Evolutionary conservation across 805 yeast genomes (phyloP).

Genomic region (Yarrowia sp.): DNA sequence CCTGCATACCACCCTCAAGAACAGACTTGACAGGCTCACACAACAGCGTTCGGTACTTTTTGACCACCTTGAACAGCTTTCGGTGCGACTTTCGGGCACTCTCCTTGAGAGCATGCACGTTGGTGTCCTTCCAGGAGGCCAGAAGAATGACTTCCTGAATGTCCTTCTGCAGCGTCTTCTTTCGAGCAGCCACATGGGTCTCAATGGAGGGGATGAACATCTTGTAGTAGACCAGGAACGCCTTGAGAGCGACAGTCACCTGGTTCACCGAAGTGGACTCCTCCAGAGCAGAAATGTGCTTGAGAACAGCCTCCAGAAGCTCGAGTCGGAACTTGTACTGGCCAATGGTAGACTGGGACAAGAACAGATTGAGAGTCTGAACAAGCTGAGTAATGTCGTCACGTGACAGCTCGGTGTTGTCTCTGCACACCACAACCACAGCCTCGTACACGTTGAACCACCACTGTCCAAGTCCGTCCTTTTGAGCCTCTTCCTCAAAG

Average conservation of each 20-base stretch:
- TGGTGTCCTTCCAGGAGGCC: conserved; percentile 98
- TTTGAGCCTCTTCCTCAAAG: conserved; percentile 61
- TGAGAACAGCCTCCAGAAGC: conserved; percentile 59
- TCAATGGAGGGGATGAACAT: conserved; percentile 66
- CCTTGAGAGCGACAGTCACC: conserved; percentile 57
- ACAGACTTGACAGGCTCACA: conserved; percentile 58
- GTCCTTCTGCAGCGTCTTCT: conserved; percentile 72
- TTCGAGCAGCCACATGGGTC: conserved; percentile 55
- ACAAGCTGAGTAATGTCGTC: conserved; percentile 53
- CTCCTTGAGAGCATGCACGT: conserved; percentile 89
- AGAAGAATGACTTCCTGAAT: conserved; percentile 82
- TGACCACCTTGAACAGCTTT: conserved; percentile 78
- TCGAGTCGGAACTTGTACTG: conserved; percentile 68
- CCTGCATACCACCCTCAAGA: conserved; percentile 54
- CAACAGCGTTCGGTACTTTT: conserved; percentile 76
- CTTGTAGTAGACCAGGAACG: conserved; percentile 66
- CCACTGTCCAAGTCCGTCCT: conserved; percentile 72
- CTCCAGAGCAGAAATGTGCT: conserved; percentile 44
- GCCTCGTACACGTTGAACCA: conserved; percentile 92
- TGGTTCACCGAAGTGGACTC: conserved; percentile 45
- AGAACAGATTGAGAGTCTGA: conserved; percentile 72
- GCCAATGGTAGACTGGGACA: conserved; percentile 79
- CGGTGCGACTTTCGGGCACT: conserved; percentile 91
- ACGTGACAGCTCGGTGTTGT: conserved; percentile 45
- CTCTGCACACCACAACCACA: conserved; percentile 50